Evolutionary conservation across 495 filamentous ascomycete species (phyloP), one percentile per base, ranked within the genome.

Genomic region (Aspergillus homomorphus): DNA sequence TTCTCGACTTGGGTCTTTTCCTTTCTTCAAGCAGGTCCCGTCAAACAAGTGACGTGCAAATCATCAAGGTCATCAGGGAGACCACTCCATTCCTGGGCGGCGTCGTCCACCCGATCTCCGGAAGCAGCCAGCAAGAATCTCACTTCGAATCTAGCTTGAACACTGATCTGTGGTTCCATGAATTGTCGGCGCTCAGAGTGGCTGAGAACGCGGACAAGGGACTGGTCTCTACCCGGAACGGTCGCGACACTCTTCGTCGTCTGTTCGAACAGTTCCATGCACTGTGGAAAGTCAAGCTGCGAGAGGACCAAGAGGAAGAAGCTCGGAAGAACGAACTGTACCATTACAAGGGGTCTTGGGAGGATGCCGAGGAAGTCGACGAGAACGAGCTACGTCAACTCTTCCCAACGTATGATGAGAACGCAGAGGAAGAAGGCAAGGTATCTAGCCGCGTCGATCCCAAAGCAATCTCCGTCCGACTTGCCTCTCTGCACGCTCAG

Each of bases 391-490:
- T 96, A 38, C 73, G 86, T 20, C 78, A 85, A 54, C 77, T 97
- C 38, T 98, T 98, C 72, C 92, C 93, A 6, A 83, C 81, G 16
- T 94, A 86, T 57, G 86, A 89, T 18, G 78, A 76, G 8, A 73
- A 69, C 0, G 61, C 71, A 1, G 72, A 72, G 6, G 61, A 76
- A 45, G 51, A 72, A 23, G 59, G 64, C 26, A 66, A 73, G 19
- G 57, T 62, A 19, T 64, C 53, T 51, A 56, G 49, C 51, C 69
- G 43, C 44, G 58, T 69, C 59, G 73, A 80, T 48, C 76, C 80
- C 20, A 76, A 74, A 44, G 62, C 66, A 18, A 76, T 82, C 30
- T 77, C 83, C 30, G 63, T 77, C 41, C 69, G 74, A 12, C 68
- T 88, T 33, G 75, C 85, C 14, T 60, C 77, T 30, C 69, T 83